Evolutionary conservation across 2,329 filamentous ascomycete genomes (phyloP), one percentile per base, ranked within the genome.

Genomic region (Ceratocystis lukuohia): DNA sequence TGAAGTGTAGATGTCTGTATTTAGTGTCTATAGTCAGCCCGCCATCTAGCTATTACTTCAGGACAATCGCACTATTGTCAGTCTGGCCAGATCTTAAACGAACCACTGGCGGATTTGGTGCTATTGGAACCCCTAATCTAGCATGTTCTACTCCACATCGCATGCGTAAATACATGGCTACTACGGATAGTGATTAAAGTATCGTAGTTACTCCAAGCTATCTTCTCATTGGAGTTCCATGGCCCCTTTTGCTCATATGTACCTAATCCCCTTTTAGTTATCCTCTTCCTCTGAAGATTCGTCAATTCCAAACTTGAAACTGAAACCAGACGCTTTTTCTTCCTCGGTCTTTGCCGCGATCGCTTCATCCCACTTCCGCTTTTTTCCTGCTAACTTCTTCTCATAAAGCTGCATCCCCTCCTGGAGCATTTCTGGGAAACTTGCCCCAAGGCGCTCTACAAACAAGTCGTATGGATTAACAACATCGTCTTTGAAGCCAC

Each of bases 311-410:
- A 84, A 84, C 0, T 80, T 80, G 71, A 84, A 84, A 69, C 80
- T 83, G 69, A 83, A 83, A 2, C 77, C 76, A 50, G 70, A 50
- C 56, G 65, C 44, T 41, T 64, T 62, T 22, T 66, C 53, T 61
- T 72, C 67, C 62, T 77, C 72, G 66, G 75, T 74, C 65, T 77
- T 71, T 17, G 69, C 70, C 28, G 74, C 73, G 10, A 91, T 87
- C 33, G 91, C 82, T 67, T 87, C 82, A 73, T 95, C 89, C 93
- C 93, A 97, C 71, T 88, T 95, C 63, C 91, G 83, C 77, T 92
- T 94, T 74, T 82, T 90, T 3, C 81, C 81, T 64, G 80, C 80
- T 22, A 76, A 78, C 72, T 65, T 86, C 70, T 79, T 84, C 67
- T 88, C 85, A 65, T 91, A 72, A 71, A 88, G 82, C 20, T 79